Conservation (phyloP, 164 flowering plant species). For the Magnolia sinica region DNA sequence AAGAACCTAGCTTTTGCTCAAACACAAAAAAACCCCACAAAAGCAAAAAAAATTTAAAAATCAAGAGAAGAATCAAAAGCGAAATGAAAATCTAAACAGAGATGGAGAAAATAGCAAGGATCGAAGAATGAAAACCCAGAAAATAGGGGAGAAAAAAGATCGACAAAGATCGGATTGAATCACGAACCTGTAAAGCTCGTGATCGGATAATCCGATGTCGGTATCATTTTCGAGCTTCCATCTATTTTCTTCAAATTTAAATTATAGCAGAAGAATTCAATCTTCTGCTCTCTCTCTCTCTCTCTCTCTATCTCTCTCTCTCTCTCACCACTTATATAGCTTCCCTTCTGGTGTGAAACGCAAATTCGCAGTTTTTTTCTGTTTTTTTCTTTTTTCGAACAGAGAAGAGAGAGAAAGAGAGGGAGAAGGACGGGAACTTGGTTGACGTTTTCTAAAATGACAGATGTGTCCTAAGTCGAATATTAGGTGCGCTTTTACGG, state of each 20-base stretch:
- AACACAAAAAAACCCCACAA: too few relatives aligned
- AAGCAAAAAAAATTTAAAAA: neutral
- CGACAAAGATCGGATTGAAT: neutral
- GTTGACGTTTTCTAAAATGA: neutral
- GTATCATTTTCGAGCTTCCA: constrained; percentile 1
- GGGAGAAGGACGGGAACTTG: neutral
- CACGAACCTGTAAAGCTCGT: constrained; percentile 1
- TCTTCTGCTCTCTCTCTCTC: neutral
- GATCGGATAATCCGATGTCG: constrained; percentile 2
- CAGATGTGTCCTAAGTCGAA: neutral
- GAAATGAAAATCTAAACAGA: neutral
- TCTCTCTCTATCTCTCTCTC: neutral
- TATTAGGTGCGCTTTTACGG: too few relatives aligned
- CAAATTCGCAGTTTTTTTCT: too few relatives aligned
- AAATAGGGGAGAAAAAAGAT: neutral
- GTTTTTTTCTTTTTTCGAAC: neutral
- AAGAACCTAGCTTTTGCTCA: neutral
- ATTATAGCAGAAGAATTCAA: neutral
- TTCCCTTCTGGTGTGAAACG: neutral
- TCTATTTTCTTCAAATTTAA: neutral
- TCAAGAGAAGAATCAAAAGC: neutral
- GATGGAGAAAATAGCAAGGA: neutral
- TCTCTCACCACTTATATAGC: neutral
- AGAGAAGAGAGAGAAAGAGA: neutral
- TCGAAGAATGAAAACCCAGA: neutral